Base-by-base conservation (phyloP, 108 stramenopile genomes). In the Nannochloropsis salina region DNA sequence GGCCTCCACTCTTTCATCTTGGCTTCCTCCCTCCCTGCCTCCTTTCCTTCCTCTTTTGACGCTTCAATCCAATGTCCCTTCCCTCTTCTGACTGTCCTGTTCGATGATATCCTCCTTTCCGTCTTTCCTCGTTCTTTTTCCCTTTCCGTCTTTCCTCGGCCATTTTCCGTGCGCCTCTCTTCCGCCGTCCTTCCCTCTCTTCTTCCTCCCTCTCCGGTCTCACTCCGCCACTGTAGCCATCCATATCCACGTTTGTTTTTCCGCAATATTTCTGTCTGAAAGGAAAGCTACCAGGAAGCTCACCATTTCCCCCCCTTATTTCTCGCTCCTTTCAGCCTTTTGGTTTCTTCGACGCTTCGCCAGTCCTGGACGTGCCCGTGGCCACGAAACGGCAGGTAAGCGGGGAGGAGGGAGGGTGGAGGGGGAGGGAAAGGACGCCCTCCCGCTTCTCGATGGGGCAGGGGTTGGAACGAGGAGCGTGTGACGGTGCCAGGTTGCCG, bases 291-390 rank as follows among this genome's bases (percentile, higher is more conserved):
- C 1, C 31, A 31, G 31, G 31, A 31, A 31, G 31, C 31, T 31
- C 31, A 31, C 31, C 31, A 31, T 31, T 31, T 31, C 31, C 31
- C 31, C 1, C 31, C 31, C 31, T 31, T 31, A 31, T 51, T 15
- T 1, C 47, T 51, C 0, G 0, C 47, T 51, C 47, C 15, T 20
- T 84, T 10, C 42, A 21, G 44, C 83, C 83, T 41, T 84, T 61
- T 84, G 83, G 83, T 22, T 84, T 84, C 51, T 84, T 84, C 44
- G 83, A 84, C 44, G 43, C n/a, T 44, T 84, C 83, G 44, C 83
- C 83, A 42, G 83, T 41, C 42, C 42, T 84, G 83, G 83, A 84
- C 44, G 44, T 84, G 1, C 47, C 47, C 15, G 47, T 51, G 47
- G 47, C 47, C 47, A 12, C 47, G 12, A 51, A 51, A 15, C 47